Conservation (phyloP, 2,329 filamentous ascomycete species). For the Emmonsia crescens region DNA sequence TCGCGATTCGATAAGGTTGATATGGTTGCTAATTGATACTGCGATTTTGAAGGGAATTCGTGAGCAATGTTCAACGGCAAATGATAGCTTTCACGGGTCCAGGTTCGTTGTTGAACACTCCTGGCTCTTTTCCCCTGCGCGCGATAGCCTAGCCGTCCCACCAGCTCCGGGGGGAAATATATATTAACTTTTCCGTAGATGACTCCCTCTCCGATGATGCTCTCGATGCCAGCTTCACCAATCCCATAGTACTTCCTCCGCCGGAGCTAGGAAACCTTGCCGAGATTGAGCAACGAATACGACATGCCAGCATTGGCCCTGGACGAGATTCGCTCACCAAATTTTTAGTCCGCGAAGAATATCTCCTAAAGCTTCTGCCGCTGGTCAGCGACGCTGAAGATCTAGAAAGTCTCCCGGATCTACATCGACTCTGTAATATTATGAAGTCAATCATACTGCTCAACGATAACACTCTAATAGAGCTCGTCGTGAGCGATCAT, state of each 20-base stretch:
- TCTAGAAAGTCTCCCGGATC: slow-evolving; percentile 71
- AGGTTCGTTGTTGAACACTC: slow-evolving; percentile 40
- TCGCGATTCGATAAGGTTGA: slow-evolving; percentile 1
- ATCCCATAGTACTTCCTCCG: slow-evolving; percentile 61
- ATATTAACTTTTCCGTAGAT: slow-evolving; percentile 40
- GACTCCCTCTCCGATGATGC: slow-evolving; percentile 83
- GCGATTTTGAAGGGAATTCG: slow-evolving; percentile 61
- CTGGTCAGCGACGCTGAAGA: slow-evolving; percentile 84
- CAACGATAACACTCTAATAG: slow-evolving; percentile 91
- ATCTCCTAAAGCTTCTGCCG: slow-evolving; percentile 76
- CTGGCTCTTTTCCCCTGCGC: slow-evolving; percentile 8
- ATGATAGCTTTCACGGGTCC: slow-evolving; percentile 51
- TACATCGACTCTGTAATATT: slow-evolving; percentile 91
- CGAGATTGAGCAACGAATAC: slow-evolving; percentile 78
- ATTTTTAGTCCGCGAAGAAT: slow-evolving; percentile 73
- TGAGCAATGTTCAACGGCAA: slow-evolving; percentile 71
- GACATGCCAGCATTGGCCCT: slow-evolving; percentile 58
- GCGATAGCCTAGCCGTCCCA: not conserved
- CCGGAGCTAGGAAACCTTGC: slow-evolving; percentile 71
- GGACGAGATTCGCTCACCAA: slow-evolving; percentile 78
- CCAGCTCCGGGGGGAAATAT: not conserved
- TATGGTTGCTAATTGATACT: slow-evolving; percentile 16
- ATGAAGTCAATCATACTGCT: slow-evolving; percentile 93
- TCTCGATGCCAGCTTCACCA: slow-evolving; percentile 54
- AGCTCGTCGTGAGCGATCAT: slow-evolving; percentile 81